Evolutionary conservation across 208 protist genomes (phyloP).

Genomic region (Wallacemonas rigidus): DNA sequence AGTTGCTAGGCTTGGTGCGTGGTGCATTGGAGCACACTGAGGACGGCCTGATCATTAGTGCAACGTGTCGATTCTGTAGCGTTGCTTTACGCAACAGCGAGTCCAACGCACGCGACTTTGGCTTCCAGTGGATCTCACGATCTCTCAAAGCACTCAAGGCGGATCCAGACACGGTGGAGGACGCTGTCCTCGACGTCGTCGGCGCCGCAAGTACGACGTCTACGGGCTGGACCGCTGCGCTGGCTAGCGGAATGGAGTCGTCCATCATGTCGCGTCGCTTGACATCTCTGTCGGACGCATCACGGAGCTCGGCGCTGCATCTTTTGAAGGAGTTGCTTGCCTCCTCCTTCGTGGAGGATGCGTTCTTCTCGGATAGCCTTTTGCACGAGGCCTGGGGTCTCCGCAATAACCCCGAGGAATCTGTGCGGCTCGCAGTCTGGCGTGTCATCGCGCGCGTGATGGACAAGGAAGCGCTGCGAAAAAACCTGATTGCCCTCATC

Average conservation of each 20-base stretch:
- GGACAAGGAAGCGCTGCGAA: conserved; percentile 12
- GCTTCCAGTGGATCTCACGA: conserved; percentile 39
- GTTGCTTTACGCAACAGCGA: conserved; percentile 54
- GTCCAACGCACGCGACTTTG: conserved; percentile 44
- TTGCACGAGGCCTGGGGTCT: conserved; percentile 63
- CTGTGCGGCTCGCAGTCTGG: conserved; percentile 61
- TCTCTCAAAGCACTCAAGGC: conserved; percentile 20
- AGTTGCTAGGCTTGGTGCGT: conserved; percentile 38
- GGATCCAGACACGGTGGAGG: conserved; percentile 25
- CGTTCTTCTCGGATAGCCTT: conserved; percentile 35
- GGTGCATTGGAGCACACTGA: conserved; percentile 25
- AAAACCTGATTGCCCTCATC: conserved; percentile 32
- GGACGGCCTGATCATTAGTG: conserved; percentile 49
- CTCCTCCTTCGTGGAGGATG: conserved; percentile 46
- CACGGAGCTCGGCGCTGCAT: conserved; percentile 32
- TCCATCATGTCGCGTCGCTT: conserved; percentile 35
- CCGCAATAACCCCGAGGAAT: conserved; percentile 40
- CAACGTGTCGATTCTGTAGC: conserved; percentile 63
- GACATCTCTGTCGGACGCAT: conserved; percentile 30
- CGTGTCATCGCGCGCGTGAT: conserved; percentile 26
- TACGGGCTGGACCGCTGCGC: conserved; percentile 40
- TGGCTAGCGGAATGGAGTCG: neutral
- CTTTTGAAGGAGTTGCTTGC: conserved; percentile 38
- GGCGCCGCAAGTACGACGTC: conserved; percentile 49
- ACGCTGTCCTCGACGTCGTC: conserved; percentile 54